A percentile compares a stretch with the other conserved stretches of the same genome.
Evolutionary conservation across 2,329 filamentous ascomycete species (phyloP).

Genomic region (Macrophomina phaseolina): DNA sequence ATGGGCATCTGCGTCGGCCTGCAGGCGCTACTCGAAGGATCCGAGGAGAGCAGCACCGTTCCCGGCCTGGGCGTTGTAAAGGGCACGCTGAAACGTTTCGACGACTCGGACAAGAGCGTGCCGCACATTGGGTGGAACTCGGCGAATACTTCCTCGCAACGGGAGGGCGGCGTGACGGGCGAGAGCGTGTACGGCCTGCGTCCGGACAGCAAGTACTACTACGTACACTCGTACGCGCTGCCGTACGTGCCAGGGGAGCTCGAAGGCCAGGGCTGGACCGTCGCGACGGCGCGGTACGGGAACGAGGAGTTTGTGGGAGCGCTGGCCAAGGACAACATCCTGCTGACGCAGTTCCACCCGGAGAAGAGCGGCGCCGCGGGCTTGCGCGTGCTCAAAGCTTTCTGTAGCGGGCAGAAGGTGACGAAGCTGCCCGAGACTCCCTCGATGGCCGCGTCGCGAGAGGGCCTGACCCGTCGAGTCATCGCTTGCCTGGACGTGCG

Average conservation of each 20-base stretch:
- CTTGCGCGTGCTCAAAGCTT: conserved; percentile 80
- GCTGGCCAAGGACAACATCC: conserved; percentile 81
- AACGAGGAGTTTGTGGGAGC: conserved; percentile 90
- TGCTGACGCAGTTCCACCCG: conserved; percentile 95
- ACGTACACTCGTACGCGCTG: conserved; percentile 92
- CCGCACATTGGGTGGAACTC: conserved; percentile 99
- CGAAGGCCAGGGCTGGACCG: conserved; percentile 83
- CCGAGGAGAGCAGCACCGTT: conserved; percentile 75
- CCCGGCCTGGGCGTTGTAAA: conserved; percentile 78
- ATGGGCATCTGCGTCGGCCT: conserved; percentile 97
- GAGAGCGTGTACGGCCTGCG: conserved; percentile 77
- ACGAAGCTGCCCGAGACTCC: conserved; percentile 56
- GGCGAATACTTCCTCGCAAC: conserved; percentile 65
- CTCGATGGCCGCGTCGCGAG: conserved; percentile 44
- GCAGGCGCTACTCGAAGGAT: conserved; percentile 87
- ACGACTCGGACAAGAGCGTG: conserved; percentile 81
- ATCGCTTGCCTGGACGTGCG: conserved; percentile 97
- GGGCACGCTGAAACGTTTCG: conserved; percentile 74
- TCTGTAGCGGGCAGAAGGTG: conserved; percentile 74
- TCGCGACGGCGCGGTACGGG: conserved; percentile 90
- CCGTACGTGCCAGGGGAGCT: conserved; percentile 75
- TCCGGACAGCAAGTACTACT: conserved; percentile 93
- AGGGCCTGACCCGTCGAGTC: conserved; percentile 87
- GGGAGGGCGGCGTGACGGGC: conserved; percentile 36
- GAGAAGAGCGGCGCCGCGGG: conserved; percentile 96